Evolutionary conservation across 768 basidiomycete species (phyloP).

Genomic region (Pisolithus microcarpus): DNA sequence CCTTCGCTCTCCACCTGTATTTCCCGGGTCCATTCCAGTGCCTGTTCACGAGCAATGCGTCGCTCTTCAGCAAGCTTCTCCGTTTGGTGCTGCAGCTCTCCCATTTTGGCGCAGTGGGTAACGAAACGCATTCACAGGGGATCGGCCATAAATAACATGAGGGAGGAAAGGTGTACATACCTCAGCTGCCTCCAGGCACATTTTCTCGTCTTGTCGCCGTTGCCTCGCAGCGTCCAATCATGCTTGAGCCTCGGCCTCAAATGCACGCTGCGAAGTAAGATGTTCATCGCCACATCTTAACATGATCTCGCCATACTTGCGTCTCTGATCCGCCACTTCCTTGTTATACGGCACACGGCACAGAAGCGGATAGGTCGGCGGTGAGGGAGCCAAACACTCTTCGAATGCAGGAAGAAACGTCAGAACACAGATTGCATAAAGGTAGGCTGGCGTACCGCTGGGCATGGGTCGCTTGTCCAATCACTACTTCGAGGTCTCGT

Average conservation of each 20-base stretch:
- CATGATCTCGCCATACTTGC: no score
- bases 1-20: constrained; percentile 67
- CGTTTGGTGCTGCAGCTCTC: constrained; percentile 56
- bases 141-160: background rate
- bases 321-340: constrained; percentile 82
- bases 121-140: background rate
- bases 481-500: constrained; percentile 48
- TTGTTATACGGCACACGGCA: constrained; percentile 82
- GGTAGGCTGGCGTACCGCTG: constrained; percentile 54
- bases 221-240: no score
- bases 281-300: no score
- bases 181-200: constrained; percentile 21
- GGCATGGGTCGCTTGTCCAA: constrained; percentile 77
- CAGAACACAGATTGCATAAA: background rate
- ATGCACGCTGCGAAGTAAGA: no score
- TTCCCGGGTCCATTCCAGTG: no score
- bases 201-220: no score
- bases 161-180: constrained; percentile 32
- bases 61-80: constrained; percentile 79
- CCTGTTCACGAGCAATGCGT: constrained; percentile 71
- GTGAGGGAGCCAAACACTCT: constrained; percentile 81
- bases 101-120: constrained; percentile 51
- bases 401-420: background rate
- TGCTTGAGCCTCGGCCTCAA: no score
- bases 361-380: constrained; percentile 54